Evolutionary conservation across 225 moss, liverwort and hornwort genomes (phyloP).

Genomic region (Takakia lepidozioides): DNA sequence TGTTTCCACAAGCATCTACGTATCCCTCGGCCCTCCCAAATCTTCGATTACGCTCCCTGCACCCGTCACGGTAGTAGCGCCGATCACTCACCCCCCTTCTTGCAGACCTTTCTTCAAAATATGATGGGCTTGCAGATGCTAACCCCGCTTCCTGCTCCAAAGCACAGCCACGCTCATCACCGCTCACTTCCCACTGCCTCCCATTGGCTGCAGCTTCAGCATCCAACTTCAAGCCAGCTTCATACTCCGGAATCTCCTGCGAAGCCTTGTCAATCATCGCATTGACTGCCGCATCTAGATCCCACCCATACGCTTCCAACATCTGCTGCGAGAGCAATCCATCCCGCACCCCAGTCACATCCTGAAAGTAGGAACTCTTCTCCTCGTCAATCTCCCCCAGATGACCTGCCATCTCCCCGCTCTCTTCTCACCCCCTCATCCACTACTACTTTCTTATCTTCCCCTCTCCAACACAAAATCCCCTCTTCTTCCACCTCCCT

Average conservation of each 20-base stretch:
- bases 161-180: conserved; percentile 25
- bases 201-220: conserved; percentile 21
- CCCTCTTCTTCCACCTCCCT: no score
- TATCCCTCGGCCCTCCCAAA: conserved; percentile 40
- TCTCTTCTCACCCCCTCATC: no score
- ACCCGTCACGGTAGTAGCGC: conserved; percentile 50
- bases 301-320: conserved; percentile 89
- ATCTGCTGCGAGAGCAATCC: conserved; percentile 65
- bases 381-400: conserved; percentile 62
- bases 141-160: conserved; percentile 34
- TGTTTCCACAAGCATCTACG: conserved; percentile 19
- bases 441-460: no score
- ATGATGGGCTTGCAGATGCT: conserved; percentile 33
- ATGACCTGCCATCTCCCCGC: conserved; percentile 32
- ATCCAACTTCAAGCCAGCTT: conserved; percentile 22
- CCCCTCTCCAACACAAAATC: no score
- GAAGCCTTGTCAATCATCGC: conserved; percentile 52
- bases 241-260: no score
- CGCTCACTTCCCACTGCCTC: conserved; percentile 18
- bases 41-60: conserved; percentile 18
- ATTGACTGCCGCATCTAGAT: conserved; percentile 83
- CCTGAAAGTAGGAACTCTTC: conserved; percentile 81
- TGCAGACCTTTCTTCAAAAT: conserved; percentile 21
- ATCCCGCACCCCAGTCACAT: conserved; percentile 82
- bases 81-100: conserved; percentile 23